These are phyloP conservation scores for Lactarius hengduanensis DNA, from an alignment of 768 basidiomycete species.

Conservation along the genomic window DNA sequence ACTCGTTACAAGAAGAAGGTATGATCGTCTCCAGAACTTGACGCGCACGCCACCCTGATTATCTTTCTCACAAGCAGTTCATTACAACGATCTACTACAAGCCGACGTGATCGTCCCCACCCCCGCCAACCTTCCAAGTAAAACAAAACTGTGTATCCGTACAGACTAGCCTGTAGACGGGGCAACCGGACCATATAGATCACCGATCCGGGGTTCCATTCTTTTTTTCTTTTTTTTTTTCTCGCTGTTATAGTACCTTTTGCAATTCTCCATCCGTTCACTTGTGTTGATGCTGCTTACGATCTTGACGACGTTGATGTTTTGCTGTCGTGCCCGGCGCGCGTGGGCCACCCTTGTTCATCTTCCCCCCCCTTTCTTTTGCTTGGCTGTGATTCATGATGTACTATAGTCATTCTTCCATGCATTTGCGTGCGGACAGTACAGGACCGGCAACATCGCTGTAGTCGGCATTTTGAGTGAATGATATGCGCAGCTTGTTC, in stretches of 20 bases:
- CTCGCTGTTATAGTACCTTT: background rate
- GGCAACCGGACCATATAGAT: slow-evolving; percentile 22
- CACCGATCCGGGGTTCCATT: slow-evolving; percentile 15
- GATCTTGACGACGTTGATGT: slow-evolving; percentile 27
- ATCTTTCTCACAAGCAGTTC: slow-evolving; percentile 47
- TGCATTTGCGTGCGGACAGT: slow-evolving; percentile 23
- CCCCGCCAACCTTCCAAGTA: slow-evolving; percentile 3
- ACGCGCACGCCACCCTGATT: background rate
- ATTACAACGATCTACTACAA: slow-evolving; percentile 85
- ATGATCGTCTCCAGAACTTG: slow-evolving; percentile 24
- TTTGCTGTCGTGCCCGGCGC: slow-evolving; percentile 24
- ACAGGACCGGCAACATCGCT: slow-evolving; percentile 11
- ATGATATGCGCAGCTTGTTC: slow-evolving; percentile 14
- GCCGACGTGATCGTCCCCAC: slow-evolving; percentile 44
- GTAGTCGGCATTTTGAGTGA: slow-evolving; percentile 5
- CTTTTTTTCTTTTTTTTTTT: background rate
- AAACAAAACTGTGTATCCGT: slow-evolving; percentile 15
- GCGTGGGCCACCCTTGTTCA: slow-evolving; percentile 6
- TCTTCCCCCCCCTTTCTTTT: background rate
- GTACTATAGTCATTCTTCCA: slow-evolving; percentile 25
- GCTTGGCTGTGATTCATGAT: slow-evolving; percentile 18
- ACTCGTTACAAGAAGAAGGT: slow-evolving; percentile 93
- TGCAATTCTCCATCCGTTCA: slow-evolving; percentile 5
- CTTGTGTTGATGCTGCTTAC: slow-evolving; percentile 18
- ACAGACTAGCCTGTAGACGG: slow-evolving; percentile 20